Evolutionary conservation across 129 eudicot genomes (phyloP).

Genomic region (Helianthus annuus): DNA sequence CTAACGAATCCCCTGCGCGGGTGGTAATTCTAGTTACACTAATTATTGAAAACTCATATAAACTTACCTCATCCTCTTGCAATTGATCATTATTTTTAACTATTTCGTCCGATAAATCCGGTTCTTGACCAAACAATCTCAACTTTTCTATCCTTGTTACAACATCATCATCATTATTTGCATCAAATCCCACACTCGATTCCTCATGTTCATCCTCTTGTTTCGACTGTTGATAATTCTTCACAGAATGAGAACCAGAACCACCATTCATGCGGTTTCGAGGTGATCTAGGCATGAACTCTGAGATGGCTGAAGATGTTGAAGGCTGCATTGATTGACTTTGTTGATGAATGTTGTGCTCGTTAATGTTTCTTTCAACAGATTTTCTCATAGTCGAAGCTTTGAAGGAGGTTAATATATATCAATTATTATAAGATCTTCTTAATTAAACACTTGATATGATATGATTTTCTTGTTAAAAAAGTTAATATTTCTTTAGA

Average conservation of each 20-base stretch:
- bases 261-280: conserved; percentile 17
- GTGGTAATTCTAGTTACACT: too few relatives aligned
- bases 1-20: too few relatives aligned
- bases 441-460: too few relatives aligned
- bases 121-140: conserved; percentile 45
- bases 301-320: conserved; percentile 29
- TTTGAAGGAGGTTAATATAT: too few relatives aligned
- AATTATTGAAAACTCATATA: background rate
- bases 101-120: conserved; percentile 55
- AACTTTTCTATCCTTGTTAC: conserved; percentile 45
- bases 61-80: conserved; percentile 83
- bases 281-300: conserved; percentile 12
- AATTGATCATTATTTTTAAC: conserved; percentile 64
- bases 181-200: too few relatives aligned
- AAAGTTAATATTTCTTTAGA: too few relatives aligned
- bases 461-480: too few relatives aligned
- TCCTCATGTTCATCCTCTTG: background rate
- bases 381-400: conserved; percentile 4
- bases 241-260: conserved; percentile 24
- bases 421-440: too few relatives aligned
- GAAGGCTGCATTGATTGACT: conserved; percentile 17
- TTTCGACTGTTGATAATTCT: conserved; percentile 31
- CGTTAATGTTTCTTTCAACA: conserved; percentile 27
- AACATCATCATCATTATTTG: background rate
- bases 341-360: conserved; percentile 20